Percentiles rank a stretch among this genome's conserved stretches.
Evolutionary conservation across 2,329 filamentous ascomycete species (phyloP).

Genomic region (Curvularia lunata): DNA sequence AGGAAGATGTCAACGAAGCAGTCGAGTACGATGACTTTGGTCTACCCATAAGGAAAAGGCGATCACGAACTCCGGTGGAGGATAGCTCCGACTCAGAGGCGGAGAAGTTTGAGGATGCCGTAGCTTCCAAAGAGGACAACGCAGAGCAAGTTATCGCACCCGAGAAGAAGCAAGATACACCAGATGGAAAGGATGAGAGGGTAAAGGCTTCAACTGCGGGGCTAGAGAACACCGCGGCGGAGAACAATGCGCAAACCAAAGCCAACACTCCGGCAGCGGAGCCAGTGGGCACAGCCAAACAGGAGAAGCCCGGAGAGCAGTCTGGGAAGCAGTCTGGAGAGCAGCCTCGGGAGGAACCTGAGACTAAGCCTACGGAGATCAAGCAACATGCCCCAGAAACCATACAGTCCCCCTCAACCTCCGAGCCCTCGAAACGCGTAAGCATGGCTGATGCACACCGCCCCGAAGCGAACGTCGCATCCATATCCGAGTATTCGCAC

Average conservation of each 20-base stretch:
- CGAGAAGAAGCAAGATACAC: constrained; percentile 18
- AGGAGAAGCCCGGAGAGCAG: constrained; percentile 6
- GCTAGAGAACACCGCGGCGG: constrained; percentile 12
- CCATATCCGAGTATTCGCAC: constrained; percentile 86
- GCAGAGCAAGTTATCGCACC: constrained; percentile 40
- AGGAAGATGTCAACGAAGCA: constrained; percentile 20
- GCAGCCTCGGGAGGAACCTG: constrained; percentile 6
- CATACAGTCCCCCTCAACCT: constrained; percentile 4
- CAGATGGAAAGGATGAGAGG: constrained; percentile 15
- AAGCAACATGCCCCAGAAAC: constrained; percentile 4
- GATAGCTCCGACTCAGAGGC: constrained; percentile 37
- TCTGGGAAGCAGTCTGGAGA: constrained; percentile 5
- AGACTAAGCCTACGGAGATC: constrained; percentile 5
- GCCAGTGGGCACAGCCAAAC: constrained; percentile 15
- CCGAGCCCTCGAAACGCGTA: constrained; percentile 19
- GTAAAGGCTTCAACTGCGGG: constrained; percentile 10
- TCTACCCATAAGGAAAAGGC: constrained; percentile 64
- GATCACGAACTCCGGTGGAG: constrained; percentile 36
- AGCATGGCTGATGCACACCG: constrained; percentile 3
- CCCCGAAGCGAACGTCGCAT: constrained; percentile 21
- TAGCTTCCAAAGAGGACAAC: constrained; percentile 29
- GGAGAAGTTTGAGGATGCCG: constrained; percentile 40
- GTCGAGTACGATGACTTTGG: constrained; percentile 73
- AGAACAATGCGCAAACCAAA: constrained; percentile 18
- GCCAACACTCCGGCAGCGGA: constrained; percentile 24